phyloP scores from a whole-genome alignment of 768 basidiomycete genomes.

The Baorangia bicolor region DNA sequence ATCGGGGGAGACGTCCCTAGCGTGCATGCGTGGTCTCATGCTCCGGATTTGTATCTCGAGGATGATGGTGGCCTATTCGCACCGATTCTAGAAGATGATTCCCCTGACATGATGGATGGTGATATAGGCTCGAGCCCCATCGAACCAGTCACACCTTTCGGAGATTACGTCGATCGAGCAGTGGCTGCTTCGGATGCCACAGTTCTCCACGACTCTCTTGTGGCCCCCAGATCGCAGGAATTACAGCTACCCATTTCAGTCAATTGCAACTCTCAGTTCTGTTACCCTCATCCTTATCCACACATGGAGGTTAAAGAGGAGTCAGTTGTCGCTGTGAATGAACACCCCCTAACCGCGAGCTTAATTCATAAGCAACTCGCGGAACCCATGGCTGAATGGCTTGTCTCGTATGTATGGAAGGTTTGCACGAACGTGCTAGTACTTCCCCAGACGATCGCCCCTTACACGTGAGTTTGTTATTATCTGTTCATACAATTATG shows the following conservation, averaged over 20 bases:
- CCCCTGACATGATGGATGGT: conserved; percentile 51
- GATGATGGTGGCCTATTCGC: conserved; percentile 46
- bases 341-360: conserved; percentile 36
- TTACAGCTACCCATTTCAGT: conserved; percentile 23
- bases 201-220: conserved; percentile 24
- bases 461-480: conserved; percentile 49
- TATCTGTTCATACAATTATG: neutral
- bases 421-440: conserved; percentile 72
- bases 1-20: conserved; percentile 1
- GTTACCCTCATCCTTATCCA: conserved; percentile 17
- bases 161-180: conserved; percentile 71
- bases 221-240: conserved; percentile 17
- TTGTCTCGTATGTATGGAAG: conserved; percentile 80
- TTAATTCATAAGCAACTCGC: conserved; percentile 67
- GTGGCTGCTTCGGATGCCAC: conserved; percentile 45
- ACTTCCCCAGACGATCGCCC: conserved; percentile 52
- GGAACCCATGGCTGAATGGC: conserved; percentile 77
- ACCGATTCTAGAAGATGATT: conserved; percentile 64
- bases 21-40: conserved; percentile 18
- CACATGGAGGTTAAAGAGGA: conserved; percentile 17
- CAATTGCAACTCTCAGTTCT: conserved; percentile 28
- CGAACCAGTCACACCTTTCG: conserved; percentile 75
- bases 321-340: conserved; percentile 43
- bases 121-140: conserved; percentile 66
- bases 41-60: conserved; percentile 20